Percentiles rank a stretch among this genome's conserved stretches.
Conservation (phyloP, 805 yeast species). For the Candida piceae region DNA sequence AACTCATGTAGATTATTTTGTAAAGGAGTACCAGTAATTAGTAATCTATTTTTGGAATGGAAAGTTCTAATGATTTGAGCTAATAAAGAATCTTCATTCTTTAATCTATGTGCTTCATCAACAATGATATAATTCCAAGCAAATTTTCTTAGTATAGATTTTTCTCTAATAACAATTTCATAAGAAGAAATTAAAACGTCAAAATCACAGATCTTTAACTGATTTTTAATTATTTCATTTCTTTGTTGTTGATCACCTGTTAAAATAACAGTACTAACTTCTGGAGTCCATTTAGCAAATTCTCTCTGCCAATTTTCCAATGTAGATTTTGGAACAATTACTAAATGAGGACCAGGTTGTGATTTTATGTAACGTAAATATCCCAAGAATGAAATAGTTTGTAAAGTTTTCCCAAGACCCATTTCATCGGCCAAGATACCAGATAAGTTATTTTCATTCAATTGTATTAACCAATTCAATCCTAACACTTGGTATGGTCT, state of each 20-base stretch:
- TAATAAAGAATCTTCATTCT: slow-evolving; percentile 86
- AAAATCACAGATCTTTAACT: slow-evolving; percentile 69
- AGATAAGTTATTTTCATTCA: slow-evolving; percentile 81
- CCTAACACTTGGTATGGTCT: slow-evolving; percentile 95
- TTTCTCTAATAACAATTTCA: slow-evolving; percentile 91
- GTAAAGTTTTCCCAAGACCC: slow-evolving; percentile 96
- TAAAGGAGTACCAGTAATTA: slow-evolving; percentile 94
- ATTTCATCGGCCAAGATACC: slow-evolving; percentile 97
- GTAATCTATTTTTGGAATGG: slow-evolving; percentile 74
- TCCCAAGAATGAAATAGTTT: slow-evolving; percentile 89
- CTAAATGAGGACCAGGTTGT: slow-evolving; percentile 84
- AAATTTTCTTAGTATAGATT: slow-evolving; percentile 71
- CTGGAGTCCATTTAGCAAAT: slow-evolving; percentile 94
- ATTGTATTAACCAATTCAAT: slow-evolving; percentile 85
- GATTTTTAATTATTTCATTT: slow-evolving; percentile 48
- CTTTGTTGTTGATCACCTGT: slow-evolving; percentile 88
- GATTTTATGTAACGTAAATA: slow-evolving; percentile 73
- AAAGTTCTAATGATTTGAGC: slow-evolving; percentile 90
- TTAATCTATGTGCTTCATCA: slow-evolving; percentile 96
- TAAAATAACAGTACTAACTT: slow-evolving; percentile 74
- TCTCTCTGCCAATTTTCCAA: slow-evolving; percentile 96
- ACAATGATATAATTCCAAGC: slow-evolving; percentile 92
- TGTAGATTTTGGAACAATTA: slow-evolving; percentile 93
- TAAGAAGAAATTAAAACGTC: slow-evolving; percentile 89
- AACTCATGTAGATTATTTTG: slow-evolving; percentile 93